Percentiles rank a stretch among this genome's conserved stretches.
These are phyloP conservation scores for Citrus reticulata DNA, from an alignment of 345 rosid genomes.

Conservation along the genomic window DNA sequence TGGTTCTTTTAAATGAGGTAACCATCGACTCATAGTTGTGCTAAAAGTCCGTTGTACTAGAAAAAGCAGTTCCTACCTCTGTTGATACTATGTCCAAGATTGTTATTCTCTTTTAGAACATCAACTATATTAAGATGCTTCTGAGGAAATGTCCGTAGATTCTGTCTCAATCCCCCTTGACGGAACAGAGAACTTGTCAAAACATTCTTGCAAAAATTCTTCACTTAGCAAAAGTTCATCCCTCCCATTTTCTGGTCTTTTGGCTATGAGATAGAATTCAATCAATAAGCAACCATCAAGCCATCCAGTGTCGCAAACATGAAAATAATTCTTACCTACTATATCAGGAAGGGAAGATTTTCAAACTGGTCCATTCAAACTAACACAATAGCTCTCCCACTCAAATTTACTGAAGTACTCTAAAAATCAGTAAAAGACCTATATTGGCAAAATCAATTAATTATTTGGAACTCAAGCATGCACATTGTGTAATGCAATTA, in stretches of 20 bases:
- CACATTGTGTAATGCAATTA: neutral
- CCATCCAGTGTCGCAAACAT: neutral
- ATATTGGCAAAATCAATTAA: neutral
- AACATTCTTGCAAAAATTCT: constrained; percentile 30
- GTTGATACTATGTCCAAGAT: constrained; percentile 40
- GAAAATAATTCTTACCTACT: constrained; percentile 27
- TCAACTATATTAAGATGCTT: constrained; percentile 42
- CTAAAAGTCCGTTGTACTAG: neutral
- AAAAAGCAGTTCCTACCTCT: constrained; percentile 25
- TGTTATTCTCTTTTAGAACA: constrained; percentile 34
- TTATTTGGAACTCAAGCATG: constrained; percentile 1
- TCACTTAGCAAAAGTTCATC: constrained; percentile 24
- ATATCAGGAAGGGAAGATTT: constrained; percentile 25
- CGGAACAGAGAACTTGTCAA: constrained; percentile 25
- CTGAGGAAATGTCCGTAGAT: constrained; percentile 23
- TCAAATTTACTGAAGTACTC: constrained; percentile 40
- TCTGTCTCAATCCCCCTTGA: constrained; percentile 20
- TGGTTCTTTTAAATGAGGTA: neutral
- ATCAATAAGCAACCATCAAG: neutral
- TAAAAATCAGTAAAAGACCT: constrained; percentile 30
- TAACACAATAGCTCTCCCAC: constrained; percentile 35
- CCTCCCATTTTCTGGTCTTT: constrained; percentile 15
- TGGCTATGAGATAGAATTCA: constrained; percentile 13
- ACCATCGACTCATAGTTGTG: neutral
- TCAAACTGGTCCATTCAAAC: constrained; percentile 31